phyloP scores from a whole-genome alignment of 2,329 filamentous ascomycete species.

The Fusarium subglutinans region DNA sequence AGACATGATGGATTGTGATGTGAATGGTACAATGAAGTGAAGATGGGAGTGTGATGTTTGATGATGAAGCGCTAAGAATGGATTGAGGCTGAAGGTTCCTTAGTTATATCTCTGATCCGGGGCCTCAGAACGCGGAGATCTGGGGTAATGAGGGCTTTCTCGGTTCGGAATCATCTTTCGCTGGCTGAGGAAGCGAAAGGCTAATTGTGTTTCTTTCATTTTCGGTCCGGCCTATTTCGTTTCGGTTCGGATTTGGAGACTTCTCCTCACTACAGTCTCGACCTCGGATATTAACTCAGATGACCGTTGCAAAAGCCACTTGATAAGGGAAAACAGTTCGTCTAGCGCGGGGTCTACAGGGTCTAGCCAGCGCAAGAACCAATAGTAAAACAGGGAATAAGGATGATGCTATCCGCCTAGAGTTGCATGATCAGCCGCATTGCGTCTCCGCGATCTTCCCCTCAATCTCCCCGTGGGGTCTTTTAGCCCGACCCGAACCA shows the following conservation, averaged over 20 bases:
- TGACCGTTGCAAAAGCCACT: background rate
- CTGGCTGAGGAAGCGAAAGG: background rate
- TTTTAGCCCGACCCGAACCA: slow-evolving; percentile 7
- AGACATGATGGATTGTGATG: slow-evolving; percentile 12
- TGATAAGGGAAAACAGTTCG: background rate
- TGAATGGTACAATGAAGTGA: background rate
- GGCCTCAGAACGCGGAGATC: background rate
- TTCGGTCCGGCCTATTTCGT: slow-evolving; percentile 12
- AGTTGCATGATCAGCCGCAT: slow-evolving; percentile 5
- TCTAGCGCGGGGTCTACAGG: background rate
- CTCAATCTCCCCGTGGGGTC: slow-evolving; percentile 17
- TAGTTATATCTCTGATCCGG: slow-evolving; percentile 24
- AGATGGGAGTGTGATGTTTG: background rate
- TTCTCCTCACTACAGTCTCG: background rate
- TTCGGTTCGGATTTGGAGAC: slow-evolving; percentile 3
- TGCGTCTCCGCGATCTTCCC: slow-evolving; percentile 17
- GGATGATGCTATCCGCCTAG: background rate
- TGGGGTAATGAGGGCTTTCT: background rate
- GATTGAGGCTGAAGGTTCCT: slow-evolving; percentile 26
- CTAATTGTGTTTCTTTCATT: background rate
- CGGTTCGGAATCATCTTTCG: slow-evolving; percentile 4
- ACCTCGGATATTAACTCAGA: background rate
- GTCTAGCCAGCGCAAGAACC: background rate
- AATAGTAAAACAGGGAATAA: background rate
- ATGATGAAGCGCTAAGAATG: slow-evolving; percentile 22